Evolutionary conservation across 805 yeast genomes (phyloP).

Genomic region (Candida ponderosae): DNA sequence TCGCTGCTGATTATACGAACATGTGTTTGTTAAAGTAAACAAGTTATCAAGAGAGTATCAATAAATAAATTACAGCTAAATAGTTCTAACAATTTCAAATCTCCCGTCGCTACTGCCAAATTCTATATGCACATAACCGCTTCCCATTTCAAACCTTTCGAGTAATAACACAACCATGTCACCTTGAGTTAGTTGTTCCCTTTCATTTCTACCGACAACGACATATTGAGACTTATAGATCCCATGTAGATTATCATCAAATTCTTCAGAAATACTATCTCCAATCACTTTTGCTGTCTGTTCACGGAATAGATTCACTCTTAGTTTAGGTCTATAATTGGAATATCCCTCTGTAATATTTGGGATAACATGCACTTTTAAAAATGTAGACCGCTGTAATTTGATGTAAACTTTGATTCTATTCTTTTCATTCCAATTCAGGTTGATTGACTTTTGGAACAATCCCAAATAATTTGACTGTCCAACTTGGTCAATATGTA

Average conservation of each 20-base stretch:
- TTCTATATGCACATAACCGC: slow-evolving; percentile 29
- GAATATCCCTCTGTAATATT: slow-evolving; percentile 1
- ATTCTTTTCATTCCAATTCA: slow-evolving; percentile 33
- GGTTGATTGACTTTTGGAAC: slow-evolving; percentile 18
- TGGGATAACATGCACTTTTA: slow-evolving; percentile 13
- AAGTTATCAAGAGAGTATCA: too few species aligned
- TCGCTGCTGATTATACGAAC: too few species aligned
- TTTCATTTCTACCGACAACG: slow-evolving; percentile 19
- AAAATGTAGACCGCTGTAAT: slow-evolving; percentile 10
- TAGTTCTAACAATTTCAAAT: neutral
- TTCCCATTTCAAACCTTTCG: slow-evolving; percentile 43
- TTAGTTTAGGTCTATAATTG: slow-evolving; percentile 35
- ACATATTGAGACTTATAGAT: slow-evolving; percentile 20
- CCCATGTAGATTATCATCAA: slow-evolving; percentile 38
- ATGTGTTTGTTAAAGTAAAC: too few species aligned
- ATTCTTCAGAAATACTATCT: slow-evolving; percentile 25
- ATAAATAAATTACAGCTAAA: too few species aligned
- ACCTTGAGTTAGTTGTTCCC: slow-evolving; percentile 5
- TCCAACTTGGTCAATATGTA: neutral
- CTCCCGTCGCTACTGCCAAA: slow-evolving; percentile 24
- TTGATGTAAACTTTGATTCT: slow-evolving; percentile 27
- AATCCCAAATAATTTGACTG: slow-evolving; percentile 22
- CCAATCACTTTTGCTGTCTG: neutral
- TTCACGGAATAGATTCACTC: slow-evolving; percentile 34
- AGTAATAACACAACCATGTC: slow-evolving; percentile 31